Percentiles rank a stretch among this genome's conserved stretches.
Evolutionary conservation across 805 yeast species (phyloP).

Genomic region (Lachancea waltii): DNA sequence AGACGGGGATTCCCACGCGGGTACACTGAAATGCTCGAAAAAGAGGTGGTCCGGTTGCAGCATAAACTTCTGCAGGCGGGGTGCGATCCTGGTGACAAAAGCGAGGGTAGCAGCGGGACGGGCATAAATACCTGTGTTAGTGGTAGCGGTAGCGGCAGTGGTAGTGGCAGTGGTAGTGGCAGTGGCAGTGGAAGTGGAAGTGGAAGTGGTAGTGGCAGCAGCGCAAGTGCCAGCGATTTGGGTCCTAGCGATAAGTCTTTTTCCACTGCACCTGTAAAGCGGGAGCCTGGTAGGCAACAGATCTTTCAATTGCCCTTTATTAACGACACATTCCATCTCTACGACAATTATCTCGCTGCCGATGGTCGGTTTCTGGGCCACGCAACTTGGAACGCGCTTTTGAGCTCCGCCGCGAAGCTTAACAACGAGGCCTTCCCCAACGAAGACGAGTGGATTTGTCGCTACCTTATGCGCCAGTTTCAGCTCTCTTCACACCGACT

Average conservation of each 20-base stretch:
- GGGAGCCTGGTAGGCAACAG: neutral
- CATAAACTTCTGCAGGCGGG: constrained; percentile 22
- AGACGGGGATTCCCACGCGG: constrained; percentile 78
- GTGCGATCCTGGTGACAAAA: neutral
- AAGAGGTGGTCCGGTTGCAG: constrained; percentile 53
- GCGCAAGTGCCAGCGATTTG: too few relatives aligned
- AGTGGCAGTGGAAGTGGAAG: too few relatives aligned
- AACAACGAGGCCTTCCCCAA: constrained; percentile 5
- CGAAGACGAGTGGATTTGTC: constrained; percentile 10
- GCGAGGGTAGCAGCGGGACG: neutral
- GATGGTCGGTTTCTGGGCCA: constrained; percentile 21
- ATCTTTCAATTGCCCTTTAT: constrained; percentile 19
- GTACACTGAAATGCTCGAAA: constrained; percentile 68
- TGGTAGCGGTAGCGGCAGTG: constrained; percentile 5
- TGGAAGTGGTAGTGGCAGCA: too few relatives aligned
- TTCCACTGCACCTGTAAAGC: too few relatives aligned
- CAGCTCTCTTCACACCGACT: constrained; percentile 10
- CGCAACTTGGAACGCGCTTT: constrained; percentile 20
- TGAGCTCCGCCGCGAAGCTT: constrained; percentile 2
- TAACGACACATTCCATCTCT: constrained; percentile 25
- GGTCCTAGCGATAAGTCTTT: too few relatives aligned
- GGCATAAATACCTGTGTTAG: neutral
- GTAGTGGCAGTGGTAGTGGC: too few relatives aligned
- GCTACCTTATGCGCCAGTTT: constrained; percentile 9
- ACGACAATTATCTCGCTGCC: constrained; percentile 15